Evolutionary conservation across 139 green algal genomes (phyloP), one percentile per base, ranked within the genome.

Genomic region (Nannochloris sp.): DNA sequence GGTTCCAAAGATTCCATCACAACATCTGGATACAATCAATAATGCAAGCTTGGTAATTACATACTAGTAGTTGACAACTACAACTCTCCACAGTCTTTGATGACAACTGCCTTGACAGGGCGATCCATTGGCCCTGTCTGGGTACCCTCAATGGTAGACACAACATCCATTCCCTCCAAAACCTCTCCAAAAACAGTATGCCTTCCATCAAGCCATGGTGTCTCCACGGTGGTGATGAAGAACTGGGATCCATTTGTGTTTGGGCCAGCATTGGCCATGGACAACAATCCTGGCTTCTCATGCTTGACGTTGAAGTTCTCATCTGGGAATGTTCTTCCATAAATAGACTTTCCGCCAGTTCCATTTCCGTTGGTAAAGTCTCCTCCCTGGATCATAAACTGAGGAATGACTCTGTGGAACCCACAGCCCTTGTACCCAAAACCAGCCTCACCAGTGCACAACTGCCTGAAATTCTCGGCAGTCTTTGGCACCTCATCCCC

Each of bases 1-100:
- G 80, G 81, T 54, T 88, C 75, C 18, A 82, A 86, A 14, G 90
- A 96, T 76, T 94, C 85, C 44, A 94, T 95, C 79, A 96, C 90
- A 61, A 95, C 89, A 55, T 85, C 70, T 50, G 71, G 70, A 15
- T 96, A 96, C 81, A 87, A 88, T 64, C 69, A 63, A 50, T 89
- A 72, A 36, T 29, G n/a, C 18, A 57, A 57, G n/a, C 29, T 58
- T 18, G n/a, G 15, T 34, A 15, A 15, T 44, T 64, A 18, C 21
- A 27, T 31, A 16, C 12, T 64, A 25, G 6, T 14, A 49, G 23
- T n/a, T 27, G 12, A 25, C n/a, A n/a, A 25, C 68, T 40, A 78
- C 10, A 78, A 46, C 61, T 78, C 75, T 31, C 79, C 79, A 50
- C 69, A 79, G 44, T 82, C 74, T n/a, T 61, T 63, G 60, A 86